A percentile compares a stretch with the other conserved stretches of the same genome.
phyloP scores from a whole-genome alignment of 2,329 filamentous ascomycete species.

The Fusarium decemcellulare region DNA sequence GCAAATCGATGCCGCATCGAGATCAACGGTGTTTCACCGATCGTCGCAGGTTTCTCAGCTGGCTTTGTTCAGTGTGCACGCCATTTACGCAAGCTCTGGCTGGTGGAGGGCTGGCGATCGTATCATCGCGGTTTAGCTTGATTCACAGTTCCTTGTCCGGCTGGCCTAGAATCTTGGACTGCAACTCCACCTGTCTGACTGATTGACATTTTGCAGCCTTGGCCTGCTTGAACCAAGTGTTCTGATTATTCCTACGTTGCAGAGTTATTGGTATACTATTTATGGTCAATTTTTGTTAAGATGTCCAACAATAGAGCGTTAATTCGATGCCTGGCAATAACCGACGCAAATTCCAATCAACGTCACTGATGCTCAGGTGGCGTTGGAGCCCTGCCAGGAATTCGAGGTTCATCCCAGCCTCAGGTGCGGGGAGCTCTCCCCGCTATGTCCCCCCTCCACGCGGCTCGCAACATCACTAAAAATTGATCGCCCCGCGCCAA shows the following conservation, averaged over 20 bases:
- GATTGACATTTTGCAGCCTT: constrained; percentile 18
- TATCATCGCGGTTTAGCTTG: constrained; percentile 18
- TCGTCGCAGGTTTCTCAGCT: constrained; percentile 14
- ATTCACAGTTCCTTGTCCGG: constrained; percentile 28
- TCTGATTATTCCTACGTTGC: not conserved
- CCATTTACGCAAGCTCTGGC: constrained; percentile 45
- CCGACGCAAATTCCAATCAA: constrained; percentile 7
- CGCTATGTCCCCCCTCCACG: constrained; percentile 25
- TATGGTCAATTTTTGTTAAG: not conserved
- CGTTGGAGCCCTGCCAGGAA: constrained; percentile 12
- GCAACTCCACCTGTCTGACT: not conserved
- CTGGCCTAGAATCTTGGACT: constrained; percentile 14
- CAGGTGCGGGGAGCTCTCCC: constrained; percentile 25
- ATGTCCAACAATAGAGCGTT: not conserved
- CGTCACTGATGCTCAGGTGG: constrained; percentile 25
- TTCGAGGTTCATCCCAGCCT: constrained; percentile 4
- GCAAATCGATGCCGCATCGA: constrained; percentile 19
- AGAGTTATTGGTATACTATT: not conserved
- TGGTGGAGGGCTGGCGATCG: constrained; percentile 27
- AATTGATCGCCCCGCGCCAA: constrained; percentile 33
- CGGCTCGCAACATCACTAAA: constrained; percentile 34
- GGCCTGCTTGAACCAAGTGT: constrained; percentile 14
- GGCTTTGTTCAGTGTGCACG: constrained; percentile 29
- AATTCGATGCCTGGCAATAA: not conserved
- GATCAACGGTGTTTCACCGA: constrained; percentile 25